phyloP scores from a whole-genome alignment of 371 early-diverging fungal genomes.

The Dinochytrium kinnereticum region DNA sequence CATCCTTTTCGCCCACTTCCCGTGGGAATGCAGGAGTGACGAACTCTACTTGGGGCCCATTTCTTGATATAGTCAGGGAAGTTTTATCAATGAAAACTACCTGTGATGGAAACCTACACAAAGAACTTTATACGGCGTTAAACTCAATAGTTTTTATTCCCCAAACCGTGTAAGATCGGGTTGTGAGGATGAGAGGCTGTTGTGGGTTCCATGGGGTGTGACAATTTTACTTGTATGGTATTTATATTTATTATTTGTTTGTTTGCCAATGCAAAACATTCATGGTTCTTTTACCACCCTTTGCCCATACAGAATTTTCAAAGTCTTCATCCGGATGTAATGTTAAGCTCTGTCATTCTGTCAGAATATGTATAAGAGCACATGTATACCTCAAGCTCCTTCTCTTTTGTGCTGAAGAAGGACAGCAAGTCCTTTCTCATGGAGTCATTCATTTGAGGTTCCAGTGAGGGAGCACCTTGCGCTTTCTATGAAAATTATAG shows the following conservation, averaged over 20 bases:
- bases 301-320: slow-evolving; percentile 17
- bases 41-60: slow-evolving; percentile 66
- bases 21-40: slow-evolving; percentile 70
- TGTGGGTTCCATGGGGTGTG: not conserved
- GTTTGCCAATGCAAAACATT: not conserved
- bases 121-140: slow-evolving; percentile 32
- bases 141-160: not conserved
- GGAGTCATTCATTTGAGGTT: slow-evolving; percentile 52
- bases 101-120: slow-evolving; percentile 54
- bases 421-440: slow-evolving; percentile 60
- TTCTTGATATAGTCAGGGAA: slow-evolving; percentile 22
- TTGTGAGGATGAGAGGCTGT: not conserved
- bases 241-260: not conserved
- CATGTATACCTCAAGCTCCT: slow-evolving; percentile 53
- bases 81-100: slow-evolving; percentile 16
- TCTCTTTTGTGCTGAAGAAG: slow-evolving; percentile 61
- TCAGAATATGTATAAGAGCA: not conserved
- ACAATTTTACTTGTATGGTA: not conserved
- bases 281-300: not conserved
- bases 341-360: not conserved
- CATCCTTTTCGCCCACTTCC: not conserved
- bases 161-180: slow-evolving; percentile 2
- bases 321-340: slow-evolving; percentile 13
- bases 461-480: slow-evolving; percentile 57
- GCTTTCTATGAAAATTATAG: slow-evolving; percentile 37